phyloP scores from a whole-genome alignment of 768 basidiomycete genomes.

The Rossbeevera mucosa region DNA sequence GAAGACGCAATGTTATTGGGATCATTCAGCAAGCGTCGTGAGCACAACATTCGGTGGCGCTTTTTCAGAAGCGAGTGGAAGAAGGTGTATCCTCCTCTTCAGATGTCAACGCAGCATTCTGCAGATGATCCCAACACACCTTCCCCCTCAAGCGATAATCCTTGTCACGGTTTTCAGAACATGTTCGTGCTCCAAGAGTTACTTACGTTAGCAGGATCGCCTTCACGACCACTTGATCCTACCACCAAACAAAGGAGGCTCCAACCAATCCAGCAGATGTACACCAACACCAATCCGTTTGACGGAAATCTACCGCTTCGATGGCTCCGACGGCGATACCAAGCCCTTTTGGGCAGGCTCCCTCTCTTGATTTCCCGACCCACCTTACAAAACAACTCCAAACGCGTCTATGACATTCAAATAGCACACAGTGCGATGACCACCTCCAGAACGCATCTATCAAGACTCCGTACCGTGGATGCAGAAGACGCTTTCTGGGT shows the following conservation, averaged over 20 bases:
- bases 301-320: constrained; percentile 18
- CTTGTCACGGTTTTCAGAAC: constrained; percentile 40
- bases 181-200: constrained; percentile 42
- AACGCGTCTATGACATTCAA: constrained; percentile 29
- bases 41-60: constrained; percentile 68
- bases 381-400: neutral
- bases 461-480: constrained; percentile 22
- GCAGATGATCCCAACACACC: constrained; percentile 3
- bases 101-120: constrained; percentile 33
- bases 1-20: constrained; percentile 59
- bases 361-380: constrained; percentile 47
- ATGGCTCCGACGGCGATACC: constrained; percentile 50
- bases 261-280: neutral
- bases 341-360: constrained; percentile 51
- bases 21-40: constrained; percentile 65
- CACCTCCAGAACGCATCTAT: constrained; percentile 10
- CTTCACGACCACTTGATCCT: constrained; percentile 21
- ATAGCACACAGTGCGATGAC: constrained; percentile 30
- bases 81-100: constrained; percentile 59
- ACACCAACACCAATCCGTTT: constrained; percentile 12
- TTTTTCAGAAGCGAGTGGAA: constrained; percentile 53
- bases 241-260: constrained; percentile 28
- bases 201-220: constrained; percentile 39
- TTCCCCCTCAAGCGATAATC: constrained; percentile 6
- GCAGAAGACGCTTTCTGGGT: constrained; percentile 37